Evolutionary conservation across 441 rosid genomes (phyloP), one percentile per base, ranked within the genome.

Genomic region (Euphorbia neoarborescens): DNA sequence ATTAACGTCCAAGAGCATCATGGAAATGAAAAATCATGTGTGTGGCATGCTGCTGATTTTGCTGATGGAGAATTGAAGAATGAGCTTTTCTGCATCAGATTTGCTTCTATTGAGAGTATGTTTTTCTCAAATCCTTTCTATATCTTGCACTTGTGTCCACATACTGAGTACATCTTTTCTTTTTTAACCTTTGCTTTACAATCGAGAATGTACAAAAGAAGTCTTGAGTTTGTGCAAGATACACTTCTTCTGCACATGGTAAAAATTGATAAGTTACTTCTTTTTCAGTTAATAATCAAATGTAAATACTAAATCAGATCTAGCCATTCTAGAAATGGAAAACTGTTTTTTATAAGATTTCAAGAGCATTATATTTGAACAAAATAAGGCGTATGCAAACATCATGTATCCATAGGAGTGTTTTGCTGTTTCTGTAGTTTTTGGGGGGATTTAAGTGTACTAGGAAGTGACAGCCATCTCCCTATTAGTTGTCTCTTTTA

Each of bases 1-100:
- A 89, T 89, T 85, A 78, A 77, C 10, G 88, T 91, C 72, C 97
- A 93, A 78, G 94, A 88, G 77, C 96, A 89, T 67, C 79, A 84
- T 7, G 98, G 97, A 58, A 91, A 93, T 57, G 97, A 92, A 0
- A 92, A 90, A 77, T 92, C 94, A 1, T 92, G 98, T 37, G 84
- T 90, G 2, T 92, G 98, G 98, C 94, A 89, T 56, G 94, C 97
- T 25, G 51, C 86, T 65, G 96, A 92, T 79, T 92, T 84, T 71
- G 85, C 98, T 1, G 98, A 90, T 71, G 98, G 94, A 48, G 96
- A 90, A 79, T 80, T 92, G 80, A 92, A 90, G 79, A 86, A 88
- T 71, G 97, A 91, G 81, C 79, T 84, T 40, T 88, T 91, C 85
- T 88, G 94, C 71, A 88, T 87, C 74, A 86, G 94, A 32, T 91